Conservation (phyloP, 78 protist genomes). For the Andalucia godoyi region DNA sequence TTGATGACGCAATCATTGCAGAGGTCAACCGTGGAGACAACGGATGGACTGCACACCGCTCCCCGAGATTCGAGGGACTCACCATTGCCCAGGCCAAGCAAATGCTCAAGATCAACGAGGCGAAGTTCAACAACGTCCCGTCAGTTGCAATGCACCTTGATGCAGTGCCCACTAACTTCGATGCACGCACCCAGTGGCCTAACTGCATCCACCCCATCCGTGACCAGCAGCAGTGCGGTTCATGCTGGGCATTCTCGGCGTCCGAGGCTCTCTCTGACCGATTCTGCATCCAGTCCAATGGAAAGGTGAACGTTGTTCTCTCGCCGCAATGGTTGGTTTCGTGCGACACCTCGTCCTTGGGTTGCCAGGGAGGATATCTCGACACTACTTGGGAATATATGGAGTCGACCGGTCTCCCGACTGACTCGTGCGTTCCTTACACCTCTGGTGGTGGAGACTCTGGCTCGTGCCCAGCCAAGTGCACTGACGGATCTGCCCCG, state of each 20-base stretch:
- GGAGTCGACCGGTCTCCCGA: constrained; percentile 21
- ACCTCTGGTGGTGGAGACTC: constrained; percentile 36
- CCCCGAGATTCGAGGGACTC: neutral
- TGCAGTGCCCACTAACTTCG: neutral
- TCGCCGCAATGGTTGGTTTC: constrained; percentile 32
- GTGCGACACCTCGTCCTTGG: constrained; percentile 23
- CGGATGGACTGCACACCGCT: neutral
- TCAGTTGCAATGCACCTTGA: too few species aligned
- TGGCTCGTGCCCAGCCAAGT: constrained; percentile 5
- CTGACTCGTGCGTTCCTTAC: constrained; percentile 33
- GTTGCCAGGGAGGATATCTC: constrained; percentile 54
- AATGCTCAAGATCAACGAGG: too few species aligned
- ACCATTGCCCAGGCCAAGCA: neutral
- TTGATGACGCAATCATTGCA: neutral
- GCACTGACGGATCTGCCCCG: constrained; percentile 11
- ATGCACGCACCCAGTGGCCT: constrained; percentile 15
- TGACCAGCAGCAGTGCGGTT: constrained; percentile 23
- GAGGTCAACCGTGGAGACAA: neutral
- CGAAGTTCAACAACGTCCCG: too few species aligned
- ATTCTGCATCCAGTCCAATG: constrained; percentile 32
- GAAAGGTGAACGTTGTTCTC: constrained; percentile 17
- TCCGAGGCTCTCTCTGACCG: constrained; percentile 29
- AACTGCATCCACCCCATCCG: constrained; percentile 8
- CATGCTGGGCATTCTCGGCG: too few species aligned
- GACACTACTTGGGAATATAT: constrained; percentile 16